Conservation (phyloP, 164 flowering plant genomes). For the Aristolochia californica region DNA sequence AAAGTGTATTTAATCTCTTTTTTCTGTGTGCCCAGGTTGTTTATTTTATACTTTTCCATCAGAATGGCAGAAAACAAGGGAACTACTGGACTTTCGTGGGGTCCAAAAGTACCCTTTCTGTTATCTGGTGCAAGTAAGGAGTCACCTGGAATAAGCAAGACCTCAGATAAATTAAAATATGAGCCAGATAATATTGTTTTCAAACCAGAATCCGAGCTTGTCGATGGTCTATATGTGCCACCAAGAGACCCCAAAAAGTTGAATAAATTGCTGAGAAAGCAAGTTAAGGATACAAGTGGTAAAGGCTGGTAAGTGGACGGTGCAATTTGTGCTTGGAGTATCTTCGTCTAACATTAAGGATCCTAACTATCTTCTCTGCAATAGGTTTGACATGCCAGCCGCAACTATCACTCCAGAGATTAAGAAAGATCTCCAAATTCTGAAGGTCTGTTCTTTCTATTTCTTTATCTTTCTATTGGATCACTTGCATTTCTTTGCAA, state of each 20-base stretch:
- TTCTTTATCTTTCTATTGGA: not conserved
- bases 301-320: constrained; percentile 40
- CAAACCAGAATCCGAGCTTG: constrained; percentile 43
- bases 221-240: constrained; percentile 76
- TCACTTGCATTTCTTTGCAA: not conserved
- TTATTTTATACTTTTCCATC: not conserved
- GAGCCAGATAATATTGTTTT: constrained; percentile 18
- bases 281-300: constrained; percentile 73
- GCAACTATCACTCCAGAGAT: constrained; percentile 71
- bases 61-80: constrained; percentile 31
- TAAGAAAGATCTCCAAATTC: constrained; percentile 66
- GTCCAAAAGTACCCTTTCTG: constrained; percentile 39
- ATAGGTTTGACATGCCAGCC: constrained; percentile 96
- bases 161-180: constrained; percentile 6
- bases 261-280: constrained; percentile 52
- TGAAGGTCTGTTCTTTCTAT: constrained; percentile 42
- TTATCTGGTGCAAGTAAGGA: constrained; percentile 11
- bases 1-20: no score
- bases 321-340: not conserved
- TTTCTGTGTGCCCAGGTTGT: no score
- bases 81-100: constrained; percentile 52
- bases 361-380: not conserved
- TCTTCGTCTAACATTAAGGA: not conserved
- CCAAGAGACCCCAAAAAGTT: constrained; percentile 66
- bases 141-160: constrained; percentile 10